Evolutionary conservation across 106 monocot genomes (phyloP), one percentile per base, ranked within the genome.

Genomic region (Triglochin maritima): DNA sequence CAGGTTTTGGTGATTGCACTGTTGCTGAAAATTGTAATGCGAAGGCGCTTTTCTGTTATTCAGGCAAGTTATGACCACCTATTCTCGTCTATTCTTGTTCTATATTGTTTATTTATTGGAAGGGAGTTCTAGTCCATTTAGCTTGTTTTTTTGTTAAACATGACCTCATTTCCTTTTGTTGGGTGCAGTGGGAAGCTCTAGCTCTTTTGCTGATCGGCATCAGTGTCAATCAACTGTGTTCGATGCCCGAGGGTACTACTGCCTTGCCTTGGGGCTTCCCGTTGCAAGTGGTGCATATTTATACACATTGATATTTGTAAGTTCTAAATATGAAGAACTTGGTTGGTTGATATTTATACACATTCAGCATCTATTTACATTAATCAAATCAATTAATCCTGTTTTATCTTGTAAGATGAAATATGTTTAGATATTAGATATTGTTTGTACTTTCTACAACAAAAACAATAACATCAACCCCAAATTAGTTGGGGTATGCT

Each of bases 1-100:
- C 50, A 94, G 94, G 94, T 94, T 68, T 75, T 96, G 67, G 95
- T 96, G 10, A 96, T 96, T 72, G 90, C 95, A 60, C 49, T 96
- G 46, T 76, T 96, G 4, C 64, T 96, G 70, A 96, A 96, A 85
- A 69, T 90, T 13, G 87, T 96, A 75, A 96, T 96, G 95, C 81
- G 76, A 74, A 79, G 95, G 59, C 81, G 75, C 4, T 96, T 96
- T 70, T 96, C 95, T 59, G 65, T 90, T 46, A 88, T 96, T 76
- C 95, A 96, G 85, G 95, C 63, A 83, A 81, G 73, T 74, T 29
- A 1, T 29, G 29, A 29, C 29, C 29, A 29, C 29, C 29, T 29
- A 29, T 0, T 29, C 29, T 29, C 29, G 29, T 54, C 7, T 67
- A 9, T 67, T 7, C 29, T 29, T 29, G 29, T 29, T n/a, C 29